A percentile compares a stretch with the other conserved stretches of the same genome.
Conservation (phyloP, 2,329 filamentous ascomycete genomes). For the Aspergillus aculeatus region DNA sequence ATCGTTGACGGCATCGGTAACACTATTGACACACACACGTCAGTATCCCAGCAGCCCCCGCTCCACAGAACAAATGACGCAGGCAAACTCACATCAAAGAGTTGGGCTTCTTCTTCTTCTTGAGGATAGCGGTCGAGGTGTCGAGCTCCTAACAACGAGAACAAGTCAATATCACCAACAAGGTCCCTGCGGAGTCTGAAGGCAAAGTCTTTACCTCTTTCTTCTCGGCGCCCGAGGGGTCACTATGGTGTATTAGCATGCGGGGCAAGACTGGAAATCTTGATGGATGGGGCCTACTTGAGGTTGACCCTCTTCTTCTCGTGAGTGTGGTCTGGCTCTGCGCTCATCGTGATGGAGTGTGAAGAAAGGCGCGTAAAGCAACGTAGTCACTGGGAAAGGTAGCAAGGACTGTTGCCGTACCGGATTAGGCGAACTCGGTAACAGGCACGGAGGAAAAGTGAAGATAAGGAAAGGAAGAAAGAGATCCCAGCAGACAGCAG, state of each 20-base stretch:
- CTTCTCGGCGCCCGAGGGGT: slow-evolving; percentile 82
- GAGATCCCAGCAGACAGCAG: slow-evolving; percentile 16
- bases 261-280: slow-evolving; percentile 14
- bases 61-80: slow-evolving; percentile 3
- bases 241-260: slow-evolving; percentile 59
- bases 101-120: slow-evolving; percentile 99
- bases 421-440: slow-evolving; percentile 18
- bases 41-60: slow-evolving; percentile 18
- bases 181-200: slow-evolving; percentile 37
- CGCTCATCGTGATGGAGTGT: slow-evolving; percentile 61
- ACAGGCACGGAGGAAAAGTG: slow-evolving; percentile 16
- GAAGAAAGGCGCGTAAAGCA: slow-evolving; percentile 28
- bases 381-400: slow-evolving; percentile 21
- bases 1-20: slow-evolving; percentile 98
- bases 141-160: slow-evolving; percentile 68
- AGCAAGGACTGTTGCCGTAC: slow-evolving; percentile 18
- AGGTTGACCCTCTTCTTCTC: slow-evolving; percentile 82
- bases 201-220: slow-evolving; percentile 62
- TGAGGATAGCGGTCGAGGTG: slow-evolving; percentile 91
- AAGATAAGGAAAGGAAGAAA: slow-evolving; percentile 10
- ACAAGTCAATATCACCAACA: slow-evolving; percentile 22
- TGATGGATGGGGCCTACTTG: slow-evolving; percentile 58
- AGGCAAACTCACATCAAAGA: slow-evolving; percentile 75
- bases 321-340: slow-evolving; percentile 61
- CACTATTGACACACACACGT: slow-evolving; percentile 54